Evolutionary conservation across 2,329 filamentous ascomycete species (phyloP), one percentile per base, ranked within the genome.

Genomic region (Stachybotrys chartarum): DNA sequence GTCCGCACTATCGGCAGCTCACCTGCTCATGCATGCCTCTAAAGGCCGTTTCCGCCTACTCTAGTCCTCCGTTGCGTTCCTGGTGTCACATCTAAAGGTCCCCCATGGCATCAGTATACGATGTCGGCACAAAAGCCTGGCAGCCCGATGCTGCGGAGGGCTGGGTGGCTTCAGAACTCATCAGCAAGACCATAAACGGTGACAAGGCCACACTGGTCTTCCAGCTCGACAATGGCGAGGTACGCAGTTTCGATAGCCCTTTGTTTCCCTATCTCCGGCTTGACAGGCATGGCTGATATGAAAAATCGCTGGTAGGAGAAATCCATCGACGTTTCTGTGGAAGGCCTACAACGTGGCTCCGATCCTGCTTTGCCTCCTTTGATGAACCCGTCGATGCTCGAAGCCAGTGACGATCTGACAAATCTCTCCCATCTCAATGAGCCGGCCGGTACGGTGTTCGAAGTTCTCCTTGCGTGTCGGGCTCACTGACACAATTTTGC

Each of bases 371-470:
- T 99, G 60, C 94, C 94, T 51, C 94, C 94, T 52, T 75, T 99
- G 65, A 97, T 97, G 91, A 99, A 99, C 73, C 94, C 94, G 62
- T 84, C 93, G 53, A 95, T 97, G 85, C 88, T 99, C 63, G 94
- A 99, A 81, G 94, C 94, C 64, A 97, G 92, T 76, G 94, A 99
- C 75, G 94, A 99, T 73, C 77, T 99, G 66, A 99, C 94, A 61
- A 97, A 96, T 72, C 74, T 99, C 62, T 99, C 94, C 64, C 92
- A 99, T 83, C 77, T 99, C 59, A 99, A 99, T 77, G 94, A 99
- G 74, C 94, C 94, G 68, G 94, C 94, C 72, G 92, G 91, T 96
- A 86, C 52, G 66, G n/a, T 18, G 10, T 16, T 42, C 10, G n/a
- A 7, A 24, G 1, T 47, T 8, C n/a, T 60, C 52, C 12, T 39